Conservation (phyloP, 1,284 basidiomycete genomes). For the Ustilago loliicola region DNA sequence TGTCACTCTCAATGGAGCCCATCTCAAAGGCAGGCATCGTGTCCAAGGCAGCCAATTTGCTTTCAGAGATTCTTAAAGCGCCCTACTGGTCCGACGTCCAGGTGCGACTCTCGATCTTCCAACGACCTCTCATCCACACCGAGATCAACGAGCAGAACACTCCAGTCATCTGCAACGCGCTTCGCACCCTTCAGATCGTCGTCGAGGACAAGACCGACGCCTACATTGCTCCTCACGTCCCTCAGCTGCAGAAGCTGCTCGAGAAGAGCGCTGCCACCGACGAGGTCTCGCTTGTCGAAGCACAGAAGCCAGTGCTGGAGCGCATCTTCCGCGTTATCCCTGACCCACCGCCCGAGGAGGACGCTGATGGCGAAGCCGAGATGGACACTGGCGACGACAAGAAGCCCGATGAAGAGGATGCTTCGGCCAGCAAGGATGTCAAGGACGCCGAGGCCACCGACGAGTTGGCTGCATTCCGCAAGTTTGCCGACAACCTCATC, state of each 20-base stretch:
- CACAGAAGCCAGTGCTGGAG: slow-evolving; percentile 78
- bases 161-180: slow-evolving; percentile 82
- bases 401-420: slow-evolving; percentile 79
- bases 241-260: slow-evolving; percentile 87
- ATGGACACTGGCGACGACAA: slow-evolving; percentile 75
- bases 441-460: slow-evolving; percentile 64
- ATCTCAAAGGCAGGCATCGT: slow-evolving; percentile 78
- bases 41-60: slow-evolving; percentile 82
- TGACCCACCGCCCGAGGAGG: slow-evolving; percentile 54
- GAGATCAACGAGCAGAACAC: slow-evolving; percentile 79
- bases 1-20: slow-evolving; percentile 80
- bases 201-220: slow-evolving; percentile 84
- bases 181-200: slow-evolving; percentile 90
- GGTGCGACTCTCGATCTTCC: slow-evolving; percentile 78
- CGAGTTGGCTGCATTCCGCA: slow-evolving; percentile 81
- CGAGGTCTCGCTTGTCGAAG: slow-evolving; percentile 58
- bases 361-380: slow-evolving; percentile 56
- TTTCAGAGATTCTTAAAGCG: slow-evolving; percentile 84
- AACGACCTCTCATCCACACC: slow-evolving; percentile 72
- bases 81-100: slow-evolving; percentile 93
- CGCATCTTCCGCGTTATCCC: slow-evolving; percentile 87
- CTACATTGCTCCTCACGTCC: slow-evolving; percentile 84
- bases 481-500: slow-evolving; percentile 81
- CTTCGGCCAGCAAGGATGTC: slow-evolving; percentile 25
- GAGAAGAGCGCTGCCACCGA: slow-evolving; percentile 70